These are phyloP conservation scores for Elaeis guineensis DNA, from an alignment of 176 grass and related monocot genomes.

Conservation along the genomic window DNA sequence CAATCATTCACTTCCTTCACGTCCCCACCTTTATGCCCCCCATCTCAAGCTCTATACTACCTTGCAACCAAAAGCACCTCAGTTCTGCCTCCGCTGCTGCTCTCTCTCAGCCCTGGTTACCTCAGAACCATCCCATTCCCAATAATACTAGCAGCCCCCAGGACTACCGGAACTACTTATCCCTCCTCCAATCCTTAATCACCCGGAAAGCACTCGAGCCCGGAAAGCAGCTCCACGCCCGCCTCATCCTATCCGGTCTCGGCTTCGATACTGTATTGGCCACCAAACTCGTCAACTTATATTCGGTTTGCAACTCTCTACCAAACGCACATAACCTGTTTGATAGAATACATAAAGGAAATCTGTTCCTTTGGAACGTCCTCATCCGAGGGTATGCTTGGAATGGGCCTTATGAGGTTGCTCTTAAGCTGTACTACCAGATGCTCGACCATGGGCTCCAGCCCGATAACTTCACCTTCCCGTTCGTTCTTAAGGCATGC, in stretches of 20 bases:
- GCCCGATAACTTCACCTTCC: conserved; percentile 63
- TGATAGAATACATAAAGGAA: conserved; percentile 48
- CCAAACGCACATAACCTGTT: conserved; percentile 39
- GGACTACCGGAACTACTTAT: conserved; percentile 26
- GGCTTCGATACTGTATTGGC: conserved; percentile 20
- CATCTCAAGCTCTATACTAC: too few species aligned
- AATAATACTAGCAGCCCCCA: background rate
- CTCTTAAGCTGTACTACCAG: conserved; percentile 33
- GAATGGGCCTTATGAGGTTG: conserved; percentile 34
- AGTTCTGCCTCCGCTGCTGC: too few species aligned
- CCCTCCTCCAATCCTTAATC: conserved; percentile 40
- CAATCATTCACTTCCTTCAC: too few species aligned
- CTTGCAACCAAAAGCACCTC: too few species aligned
- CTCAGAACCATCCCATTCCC: too few species aligned
- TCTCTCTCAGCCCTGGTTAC: too few species aligned
- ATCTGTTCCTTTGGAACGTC: conserved; percentile 66
- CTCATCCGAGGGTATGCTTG: conserved; percentile 52
- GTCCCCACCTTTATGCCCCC: too few species aligned
- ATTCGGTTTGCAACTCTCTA: conserved; percentile 29
- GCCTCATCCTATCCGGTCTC: conserved; percentile 39
- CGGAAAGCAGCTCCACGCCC: conserved; percentile 50
- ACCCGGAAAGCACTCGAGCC: conserved; percentile 19
- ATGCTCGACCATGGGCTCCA: conserved; percentile 36
- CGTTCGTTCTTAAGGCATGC: conserved; percentile 61
- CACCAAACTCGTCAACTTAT: conserved; percentile 50